Evolutionary conservation across 225 moss, liverwort and hornwort genomes (phyloP).

Genomic region (Thuidium tamariscinum): DNA sequence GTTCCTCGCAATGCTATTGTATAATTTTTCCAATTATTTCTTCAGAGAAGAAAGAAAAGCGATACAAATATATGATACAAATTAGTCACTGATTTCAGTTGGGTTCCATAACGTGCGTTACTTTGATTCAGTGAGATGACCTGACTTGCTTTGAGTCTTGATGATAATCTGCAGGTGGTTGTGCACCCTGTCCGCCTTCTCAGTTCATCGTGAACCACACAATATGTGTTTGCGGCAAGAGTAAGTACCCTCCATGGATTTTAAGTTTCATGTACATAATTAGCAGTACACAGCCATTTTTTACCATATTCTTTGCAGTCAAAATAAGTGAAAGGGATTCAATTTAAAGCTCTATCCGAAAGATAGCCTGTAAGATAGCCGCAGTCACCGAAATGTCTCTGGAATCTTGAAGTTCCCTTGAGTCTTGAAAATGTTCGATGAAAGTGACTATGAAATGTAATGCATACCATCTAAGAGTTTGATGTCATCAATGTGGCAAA

Average conservation of each 20-base stretch:
- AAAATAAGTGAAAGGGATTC: background rate
- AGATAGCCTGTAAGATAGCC: background rate
- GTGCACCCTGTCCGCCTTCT: conserved; percentile 3
- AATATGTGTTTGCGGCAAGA: background rate
- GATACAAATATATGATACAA: no score
- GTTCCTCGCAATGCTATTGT: no score
- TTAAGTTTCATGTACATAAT: background rate
- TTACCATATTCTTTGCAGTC: background rate
- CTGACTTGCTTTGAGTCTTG: background rate
- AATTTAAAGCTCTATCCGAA: background rate
- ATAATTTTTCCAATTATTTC: no score
- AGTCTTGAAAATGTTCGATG: background rate
- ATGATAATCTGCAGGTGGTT: background rate
- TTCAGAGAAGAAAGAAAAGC: no score
- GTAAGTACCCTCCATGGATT: background rate
- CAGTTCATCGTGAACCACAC: background rate
- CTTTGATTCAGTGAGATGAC: background rate
- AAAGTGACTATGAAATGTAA: background rate
- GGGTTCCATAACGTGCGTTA: background rate
- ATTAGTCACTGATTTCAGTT: background rate
- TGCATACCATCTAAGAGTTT: background rate
- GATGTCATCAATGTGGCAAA: background rate
- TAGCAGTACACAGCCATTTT: no score
- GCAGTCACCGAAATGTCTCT: background rate
- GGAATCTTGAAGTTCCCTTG: background rate